Conservation (phyloP, 1,139 yeast genomes). For the Geotrichum fermentans region DNA sequence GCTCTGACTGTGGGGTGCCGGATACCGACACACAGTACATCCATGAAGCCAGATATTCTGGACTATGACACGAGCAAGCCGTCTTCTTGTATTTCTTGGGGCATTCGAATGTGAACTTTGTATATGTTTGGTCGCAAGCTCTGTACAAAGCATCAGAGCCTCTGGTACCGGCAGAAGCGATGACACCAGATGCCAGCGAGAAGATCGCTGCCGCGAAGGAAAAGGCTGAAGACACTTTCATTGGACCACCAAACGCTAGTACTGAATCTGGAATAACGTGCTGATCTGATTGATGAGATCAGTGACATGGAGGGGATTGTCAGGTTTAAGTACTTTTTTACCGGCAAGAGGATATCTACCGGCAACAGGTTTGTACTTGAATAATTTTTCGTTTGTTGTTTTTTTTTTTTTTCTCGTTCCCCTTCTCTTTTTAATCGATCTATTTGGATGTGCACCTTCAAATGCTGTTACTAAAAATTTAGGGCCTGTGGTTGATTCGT, state of each 20-base stretch:
- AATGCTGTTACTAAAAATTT: too few species aligned
- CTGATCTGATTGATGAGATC: too few species aligned
- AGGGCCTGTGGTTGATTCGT: too few species aligned
- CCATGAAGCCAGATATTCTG: slow-evolving; percentile 15
- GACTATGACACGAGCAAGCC: slow-evolving; percentile 8
- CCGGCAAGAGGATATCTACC: too few species aligned
- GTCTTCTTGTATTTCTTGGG: slow-evolving; percentile 3
- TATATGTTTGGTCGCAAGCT: background rate
- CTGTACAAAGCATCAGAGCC: slow-evolving; percentile 5
- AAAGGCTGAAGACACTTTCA: background rate
- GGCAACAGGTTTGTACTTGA: too few species aligned
- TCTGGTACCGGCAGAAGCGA: background rate
- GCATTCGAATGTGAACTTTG: slow-evolving; percentile 7
- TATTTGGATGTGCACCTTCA: too few species aligned
- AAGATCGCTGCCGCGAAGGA: background rate
- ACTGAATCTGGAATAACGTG: background rate
- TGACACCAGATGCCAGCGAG: background rate
- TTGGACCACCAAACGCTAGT: background rate
- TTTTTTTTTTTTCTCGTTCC: too few species aligned
- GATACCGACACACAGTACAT: slow-evolving; percentile 11
- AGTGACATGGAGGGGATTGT: too few species aligned
- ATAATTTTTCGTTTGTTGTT: too few species aligned
- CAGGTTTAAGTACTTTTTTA: too few species aligned
- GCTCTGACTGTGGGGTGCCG: background rate
- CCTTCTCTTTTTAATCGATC: too few species aligned